Base-by-base conservation (phyloP, 179 eudicot species). In the Heliamphora pulchella region DNA sequence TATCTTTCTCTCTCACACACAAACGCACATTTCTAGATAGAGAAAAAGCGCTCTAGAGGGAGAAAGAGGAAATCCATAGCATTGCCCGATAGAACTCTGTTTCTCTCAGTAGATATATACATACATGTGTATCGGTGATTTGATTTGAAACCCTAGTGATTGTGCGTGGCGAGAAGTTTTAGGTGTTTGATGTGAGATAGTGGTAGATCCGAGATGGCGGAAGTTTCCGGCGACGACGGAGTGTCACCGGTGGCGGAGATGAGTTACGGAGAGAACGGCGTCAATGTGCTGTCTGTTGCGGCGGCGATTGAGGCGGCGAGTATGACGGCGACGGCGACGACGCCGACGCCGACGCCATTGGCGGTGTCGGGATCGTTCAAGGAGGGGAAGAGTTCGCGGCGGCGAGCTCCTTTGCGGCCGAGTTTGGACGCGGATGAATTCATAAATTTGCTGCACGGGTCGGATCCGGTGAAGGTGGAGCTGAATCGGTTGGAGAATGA, bases 401-500 rank as follows among this genome's bases (percentile, higher is more conserved):
- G 95, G 81, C 82, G 93, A n/a, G 85, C 83, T 14, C 84, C 92
- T 20, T 79, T 90, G 53, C 81, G 96, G 75, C 97, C 95, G 13
- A 94, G 98, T 74, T 77, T 93, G 77, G 98, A 94, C 67, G 87
- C 93, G 4, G 98, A 94, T 57, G 98, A 94, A 77, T 90, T 91
- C 84, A 47, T 94, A 18, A 94, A 89, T 71, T 78, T 90, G 80
- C 91, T 94, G 54, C 98, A 94, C 80, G 98, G 97, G 3, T 94
- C 98, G 87, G 98, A 94, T 94, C 98, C 98, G 88, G 97, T 94
- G 81, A 92, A 88, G 84, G 73, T 94, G 62, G 97, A 93, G 89
- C 91, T 91, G 44, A 95, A 92, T 87, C 93, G 97, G 14, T 85
- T 93, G 76, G 97, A 95, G 81, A 95, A 95, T 82, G 97, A 90